Evolutionary conservation across 1,284 basidiomycete genomes (phyloP), one percentile per base, ranked within the genome.

Genomic region (Malassezia psittaci): DNA sequence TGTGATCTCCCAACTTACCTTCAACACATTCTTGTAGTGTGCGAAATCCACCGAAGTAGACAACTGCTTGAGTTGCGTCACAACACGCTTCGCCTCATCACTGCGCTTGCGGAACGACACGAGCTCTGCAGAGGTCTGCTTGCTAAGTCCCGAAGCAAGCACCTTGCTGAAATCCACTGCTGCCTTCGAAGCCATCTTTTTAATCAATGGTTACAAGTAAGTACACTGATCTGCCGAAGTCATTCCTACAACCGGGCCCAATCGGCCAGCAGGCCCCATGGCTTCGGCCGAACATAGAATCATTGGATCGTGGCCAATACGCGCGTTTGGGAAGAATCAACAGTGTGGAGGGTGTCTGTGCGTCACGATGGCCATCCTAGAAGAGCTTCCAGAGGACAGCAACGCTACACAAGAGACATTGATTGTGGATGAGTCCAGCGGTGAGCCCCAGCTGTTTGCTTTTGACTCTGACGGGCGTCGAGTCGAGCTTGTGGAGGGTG

Each of bases 31-130:
- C 71, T 88, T 87, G 82, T 98, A 99, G 79, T 91, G 84, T 33
- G 84, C 80, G 72, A 98, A 81, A 80, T 98, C 90, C 67, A 82
- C 81, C 36, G 87, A 85, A 34, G 85, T 84, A 44, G 85, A 83
- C 75, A 87, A 85, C 53, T 81, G 78, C 69, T 83, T 79, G 67
- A 87, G 83, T 68, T 83, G 81, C 53, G 79, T 79, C 59, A 85
- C 79, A 62, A 86, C 79, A 71, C 87, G 86, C 74, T 87, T 83
- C 55, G 94, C 91, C 56, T 93, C 88, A 65, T 81, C 80, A 78
- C 91, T 83, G 62, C 94, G 88, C 78, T 94, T 94, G 77, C 94
- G 87, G 85, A 99, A 98, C 42, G 88, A 86, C 77, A 89, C 86
- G 58, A 99, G 83, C 61, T 88, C 79, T 40, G 68, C 68, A 33